Conservation (phyloP, 2,329 filamentous ascomycete species). For the Grosmannia serpens region DNA sequence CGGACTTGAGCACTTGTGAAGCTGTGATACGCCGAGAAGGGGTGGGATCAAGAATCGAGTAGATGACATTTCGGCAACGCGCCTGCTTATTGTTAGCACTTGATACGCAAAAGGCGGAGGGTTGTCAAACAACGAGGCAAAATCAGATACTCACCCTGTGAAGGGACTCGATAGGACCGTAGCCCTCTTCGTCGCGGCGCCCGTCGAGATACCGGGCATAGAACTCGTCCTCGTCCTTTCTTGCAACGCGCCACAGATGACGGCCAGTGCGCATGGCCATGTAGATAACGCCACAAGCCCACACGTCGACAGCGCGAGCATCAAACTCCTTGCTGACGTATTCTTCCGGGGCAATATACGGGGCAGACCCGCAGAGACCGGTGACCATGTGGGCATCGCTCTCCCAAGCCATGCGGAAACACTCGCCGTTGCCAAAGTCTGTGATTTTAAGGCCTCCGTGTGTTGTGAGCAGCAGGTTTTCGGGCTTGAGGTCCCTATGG, state of each 20-base stretch:
- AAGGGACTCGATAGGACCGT: conserved; percentile 89
- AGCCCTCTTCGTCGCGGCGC: conserved; percentile 86
- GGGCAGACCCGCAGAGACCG: conserved; percentile 88
- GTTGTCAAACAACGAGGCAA: not conserved
- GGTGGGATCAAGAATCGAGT: conserved; percentile 94
- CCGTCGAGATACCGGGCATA: conserved; percentile 91
- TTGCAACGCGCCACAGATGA: conserved; percentile 93
- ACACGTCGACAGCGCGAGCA: conserved; percentile 92
- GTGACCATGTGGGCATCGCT: conserved; percentile 97
- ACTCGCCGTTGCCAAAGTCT: conserved; percentile 97
- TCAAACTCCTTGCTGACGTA: conserved; percentile 95
- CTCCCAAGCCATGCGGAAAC: conserved; percentile 99
- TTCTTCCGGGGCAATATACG: conserved; percentile 95
- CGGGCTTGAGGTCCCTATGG: conserved; percentile 91
- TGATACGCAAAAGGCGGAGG: not conserved
- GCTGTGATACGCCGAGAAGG: conserved; percentile 86
- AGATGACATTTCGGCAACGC: conserved; percentile 96
- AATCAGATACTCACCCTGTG: conserved; percentile 61
- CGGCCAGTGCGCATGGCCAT: conserved; percentile 98
- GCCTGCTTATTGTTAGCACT: conserved; percentile 44
- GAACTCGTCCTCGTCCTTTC: conserved; percentile 95
- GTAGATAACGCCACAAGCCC: conserved; percentile 98
- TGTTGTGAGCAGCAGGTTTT: conserved; percentile 88
- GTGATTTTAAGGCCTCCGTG: conserved; percentile 93
- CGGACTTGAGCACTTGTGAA: conserved; percentile 92